Evolutionary conservation across 2,329 filamentous ascomycete species (phyloP).

Genomic region (Coleophoma crateriformis): DNA sequence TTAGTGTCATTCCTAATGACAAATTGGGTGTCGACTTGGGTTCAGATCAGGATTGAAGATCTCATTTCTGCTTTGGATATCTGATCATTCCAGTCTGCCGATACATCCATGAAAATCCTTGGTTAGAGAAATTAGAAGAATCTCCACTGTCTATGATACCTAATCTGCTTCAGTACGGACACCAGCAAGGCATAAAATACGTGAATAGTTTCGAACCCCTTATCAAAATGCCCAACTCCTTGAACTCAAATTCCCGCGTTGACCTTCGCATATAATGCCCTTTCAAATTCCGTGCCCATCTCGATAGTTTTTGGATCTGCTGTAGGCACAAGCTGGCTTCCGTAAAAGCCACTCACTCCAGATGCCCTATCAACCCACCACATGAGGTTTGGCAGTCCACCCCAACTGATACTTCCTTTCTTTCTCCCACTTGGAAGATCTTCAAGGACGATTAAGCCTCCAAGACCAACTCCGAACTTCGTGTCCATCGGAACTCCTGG

Average conservation of each 20-base stretch:
- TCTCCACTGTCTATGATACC: too few species aligned
- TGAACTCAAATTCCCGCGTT: neutral
- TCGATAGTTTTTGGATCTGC: slow-evolving; percentile 30
- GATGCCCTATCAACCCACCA: slow-evolving; percentile 37
- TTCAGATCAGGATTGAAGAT: too few species aligned
- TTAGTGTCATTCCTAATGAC: too few species aligned
- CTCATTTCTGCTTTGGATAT: too few species aligned
- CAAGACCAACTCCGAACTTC: slow-evolving; percentile 32
- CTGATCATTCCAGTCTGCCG: too few species aligned
- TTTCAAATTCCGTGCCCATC: slow-evolving; percentile 31
- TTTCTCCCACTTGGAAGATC: slow-evolving; percentile 30
- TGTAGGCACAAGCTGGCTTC: slow-evolving; percentile 34
- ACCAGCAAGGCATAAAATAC: too few species aligned
- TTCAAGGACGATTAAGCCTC: slow-evolving; percentile 35
- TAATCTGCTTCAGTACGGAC: too few species aligned
- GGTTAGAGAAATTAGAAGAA: too few species aligned
- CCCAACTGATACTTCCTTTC: slow-evolving; percentile 36
- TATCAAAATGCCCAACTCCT: too few species aligned
- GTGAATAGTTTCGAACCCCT: too few species aligned
- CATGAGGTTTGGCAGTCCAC: slow-evolving; percentile 38
- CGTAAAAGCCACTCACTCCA: slow-evolving; percentile 35
- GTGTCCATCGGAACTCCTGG: slow-evolving; percentile 29
- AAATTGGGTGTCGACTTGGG: too few species aligned
- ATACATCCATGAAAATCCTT: too few species aligned
- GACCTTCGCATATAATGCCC: slow-evolving; percentile 28